A percentile compares a stretch with the other conserved stretches of the same genome.
phyloP scores from a whole-genome alignment of 768 basidiomycete species.

The Leccinum obscurum region DNA sequence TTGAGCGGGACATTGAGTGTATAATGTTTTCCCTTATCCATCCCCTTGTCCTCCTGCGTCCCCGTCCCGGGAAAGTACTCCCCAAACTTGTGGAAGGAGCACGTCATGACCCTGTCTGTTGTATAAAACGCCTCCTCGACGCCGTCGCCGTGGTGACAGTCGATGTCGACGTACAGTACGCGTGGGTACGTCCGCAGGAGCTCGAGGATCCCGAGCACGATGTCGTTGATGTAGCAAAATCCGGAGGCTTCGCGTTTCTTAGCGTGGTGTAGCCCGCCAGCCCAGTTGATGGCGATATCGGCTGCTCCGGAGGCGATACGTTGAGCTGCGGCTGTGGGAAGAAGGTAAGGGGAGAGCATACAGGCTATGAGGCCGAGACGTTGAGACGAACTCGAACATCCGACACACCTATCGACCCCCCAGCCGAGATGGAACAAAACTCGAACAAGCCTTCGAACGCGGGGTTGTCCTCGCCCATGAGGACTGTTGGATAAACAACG shows the following conservation, averaged over 20 bases:
- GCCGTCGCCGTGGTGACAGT: constrained; percentile 98
- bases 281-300: constrained; percentile 93
- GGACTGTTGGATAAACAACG: constrained; percentile 31
- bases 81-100: constrained; percentile 96
- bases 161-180: constrained; percentile 96
- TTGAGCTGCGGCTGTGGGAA: constrained; percentile 69
- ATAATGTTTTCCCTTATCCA: constrained; percentile 83
- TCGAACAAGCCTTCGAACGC: constrained; percentile 91
- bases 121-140: constrained; percentile 99
- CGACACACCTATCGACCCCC: constrained; percentile 85
- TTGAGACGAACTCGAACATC: background rate
- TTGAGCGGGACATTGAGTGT: constrained; percentile 91
- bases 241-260: constrained; percentile 98
- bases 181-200: constrained; percentile 82
- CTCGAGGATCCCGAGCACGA: constrained; percentile 92
- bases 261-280: constrained; percentile 98
- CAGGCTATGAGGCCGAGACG: background rate
- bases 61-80: constrained; percentile 79
- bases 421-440: constrained; percentile 95
- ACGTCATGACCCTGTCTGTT: constrained; percentile 96
- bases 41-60: constrained; percentile 81
- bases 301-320: constrained; percentile 76
- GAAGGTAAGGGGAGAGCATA: background rate
- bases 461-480: constrained; percentile 92
- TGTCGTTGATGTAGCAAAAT: constrained; percentile 99